Percentiles rank a stretch among this genome's conserved stretches.
These are phyloP conservation scores for Nitzschia palea DNA, from an alignment of 108 stramenopile genomes.

Conservation along the genomic window DNA sequence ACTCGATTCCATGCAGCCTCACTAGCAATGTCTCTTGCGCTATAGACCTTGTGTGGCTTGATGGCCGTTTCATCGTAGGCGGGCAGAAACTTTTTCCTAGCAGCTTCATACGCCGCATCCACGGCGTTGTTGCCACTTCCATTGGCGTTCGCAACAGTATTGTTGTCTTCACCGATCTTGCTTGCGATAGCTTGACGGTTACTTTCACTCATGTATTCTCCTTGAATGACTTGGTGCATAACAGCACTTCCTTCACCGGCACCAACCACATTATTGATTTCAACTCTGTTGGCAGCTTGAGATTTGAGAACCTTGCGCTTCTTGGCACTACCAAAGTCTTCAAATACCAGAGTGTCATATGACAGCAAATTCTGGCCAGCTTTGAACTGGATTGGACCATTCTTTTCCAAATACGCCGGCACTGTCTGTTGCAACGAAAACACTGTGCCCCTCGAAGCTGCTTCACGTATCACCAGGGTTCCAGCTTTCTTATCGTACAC, in stretches of 20 bases:
- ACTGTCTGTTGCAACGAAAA: conserved; percentile 72
- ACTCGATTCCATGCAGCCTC: conserved; percentile 53
- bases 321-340: conserved; percentile 80
- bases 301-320: conserved; percentile 77
- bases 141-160: not conserved
- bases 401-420: conserved; percentile 48
- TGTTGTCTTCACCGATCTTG: conserved; percentile 7
- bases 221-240: conserved; percentile 45
- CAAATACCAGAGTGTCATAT: conserved; percentile 57
- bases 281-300: conserved; percentile 79
- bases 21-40: conserved; percentile 57
- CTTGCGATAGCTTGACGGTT: conserved; percentile 55
- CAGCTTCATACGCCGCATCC: conserved; percentile 54
- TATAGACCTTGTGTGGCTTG: conserved; percentile 60
- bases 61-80: conserved; percentile 59
- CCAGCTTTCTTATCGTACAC: conserved; percentile 57
- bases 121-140: conserved; percentile 14
- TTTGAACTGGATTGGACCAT: not conserved
- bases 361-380: conserved; percentile 11
- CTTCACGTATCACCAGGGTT: conserved; percentile 47
- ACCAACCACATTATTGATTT: conserved; percentile 73
- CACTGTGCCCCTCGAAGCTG: conserved; percentile 64
- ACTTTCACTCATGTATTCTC: conserved; percentile 57
- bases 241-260: conserved; percentile 54
- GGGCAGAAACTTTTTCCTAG: conserved; percentile 64